Evolutionary conservation across 2,329 filamentous ascomycete species (phyloP), one percentile per base, ranked within the genome.

Genomic region (Calonectria ilicicola): DNA sequence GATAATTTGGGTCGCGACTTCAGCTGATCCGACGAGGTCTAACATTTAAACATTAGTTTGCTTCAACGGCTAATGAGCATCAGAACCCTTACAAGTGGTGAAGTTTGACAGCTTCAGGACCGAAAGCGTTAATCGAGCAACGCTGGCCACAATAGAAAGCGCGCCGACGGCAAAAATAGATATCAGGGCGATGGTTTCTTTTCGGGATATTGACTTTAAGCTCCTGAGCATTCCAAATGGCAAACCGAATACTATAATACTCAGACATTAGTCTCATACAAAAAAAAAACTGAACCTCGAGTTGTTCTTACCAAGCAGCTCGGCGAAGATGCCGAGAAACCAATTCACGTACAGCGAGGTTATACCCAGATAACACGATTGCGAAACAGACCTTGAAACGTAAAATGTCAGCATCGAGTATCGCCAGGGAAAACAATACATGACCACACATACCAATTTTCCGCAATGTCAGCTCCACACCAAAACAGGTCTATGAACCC

Each of bases 171-270:
- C 19, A n/a, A 66, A 66, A 29, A 66, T 38, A 4, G 32, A 51
- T n/a, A 66, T 44, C n/a, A 66, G 19, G 2, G 44, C 63, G 10
- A 49, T 42, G 29, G 49, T 66, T 27, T 66, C 63, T 26, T 32
- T 21, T 4, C 8, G 8, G 4, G 63, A 49, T 19, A 66, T 27
- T 17, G 63, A 40, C 42, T 42, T 53, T 2, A 66, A 10, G 10
- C 23, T 66, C 14, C 27, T 47, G 3, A 66, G 44, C 27, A 66
- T 66, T 10, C 63, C 47, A 66, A 66, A 53, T 19, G 63, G 63
- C 17, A 66, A 21, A 0, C 32, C 47, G 2, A 66, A 66, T 12
- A 66, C 63, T 66, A 14, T 38, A 3, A 2, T 9, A 21, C 17
- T 5, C n/a, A 23, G 6, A 8, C 21, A 47, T 47, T 47, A 47